Base-by-base conservation (phyloP, 148 eudicot species). In the Chenopodium formosanum region DNA sequence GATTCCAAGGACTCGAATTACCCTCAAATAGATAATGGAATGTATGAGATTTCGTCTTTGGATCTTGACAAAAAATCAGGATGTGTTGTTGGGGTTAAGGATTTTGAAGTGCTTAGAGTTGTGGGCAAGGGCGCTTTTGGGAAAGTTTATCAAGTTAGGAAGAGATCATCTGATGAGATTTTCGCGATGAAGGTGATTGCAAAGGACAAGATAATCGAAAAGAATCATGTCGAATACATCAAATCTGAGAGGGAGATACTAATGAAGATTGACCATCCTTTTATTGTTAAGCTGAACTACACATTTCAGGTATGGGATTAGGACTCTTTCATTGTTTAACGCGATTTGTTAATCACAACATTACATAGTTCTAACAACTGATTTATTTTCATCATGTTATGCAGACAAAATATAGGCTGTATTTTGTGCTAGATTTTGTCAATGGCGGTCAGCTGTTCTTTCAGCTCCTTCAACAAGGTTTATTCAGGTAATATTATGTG, bases 391-490 rank as follows among this genome's bases (percentile, higher is more conserved):
- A 4, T 27, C 53, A 12, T 44, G 3, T 23, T 70, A 23, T 80
- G 87, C 85, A 89, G 88, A 90, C 88, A 14, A 88, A 88, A 73
- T 90, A 89, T 74, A 83, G 88, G 83, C 77, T 90, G 44, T 88
- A 90, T 50, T 80, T 90, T 32, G 90, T 88, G 85, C 84, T 88
- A 27, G 90, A 88, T 79, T 90, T 88, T 70, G 88, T 88, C 14
- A 86, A 88, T 85, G 92, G 92, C 46, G 92, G 90, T 65, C 89
- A 90, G 47, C 62, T 90, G 64, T 86, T 88, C 84, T 90, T 85
- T 82, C 92, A 90, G 73, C 90, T 90, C 23, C 75, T 72, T 78
- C 86, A 73, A 78, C 90, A 88, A 2, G 92, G 90, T 44, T 74
- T 90, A 34, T 90, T 90, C 70, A 86, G 87, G 87, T 84, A 84